These are phyloP conservation scores for Tricharina praecox DNA, from an alignment of 495 filamentous ascomycete genomes.

Conservation along the genomic window DNA sequence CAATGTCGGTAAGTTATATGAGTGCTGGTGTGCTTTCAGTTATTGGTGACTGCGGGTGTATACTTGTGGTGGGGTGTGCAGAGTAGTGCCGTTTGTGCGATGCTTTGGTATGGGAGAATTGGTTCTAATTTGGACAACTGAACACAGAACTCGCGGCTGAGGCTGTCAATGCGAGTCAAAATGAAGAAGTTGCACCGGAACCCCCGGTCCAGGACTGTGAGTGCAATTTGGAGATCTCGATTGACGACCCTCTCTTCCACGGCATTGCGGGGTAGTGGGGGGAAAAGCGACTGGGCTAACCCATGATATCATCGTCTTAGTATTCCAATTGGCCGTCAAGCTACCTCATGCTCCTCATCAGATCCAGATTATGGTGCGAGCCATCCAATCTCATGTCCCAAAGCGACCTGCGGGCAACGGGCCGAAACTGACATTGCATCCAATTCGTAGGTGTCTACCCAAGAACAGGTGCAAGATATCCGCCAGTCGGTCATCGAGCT, in stretches of 20 bases:
- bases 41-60: too few relatives aligned
- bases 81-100: too few relatives aligned
- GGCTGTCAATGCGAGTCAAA: background rate
- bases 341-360: slow-evolving; percentile 66
- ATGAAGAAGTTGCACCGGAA: slow-evolving; percentile 10
- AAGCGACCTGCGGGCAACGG: too few relatives aligned
- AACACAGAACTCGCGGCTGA: slow-evolving; percentile 5
- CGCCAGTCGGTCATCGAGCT: slow-evolving; percentile 90
- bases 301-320: slow-evolving; percentile 7
- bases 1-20: slow-evolving; percentile 5
- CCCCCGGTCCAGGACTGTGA: slow-evolving; percentile 19
- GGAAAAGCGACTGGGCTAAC: background rate
- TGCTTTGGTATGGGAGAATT: too few relatives aligned
- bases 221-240: slow-evolving; percentile 2
- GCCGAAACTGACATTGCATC: too few relatives aligned
- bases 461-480: slow-evolving; percentile 95
- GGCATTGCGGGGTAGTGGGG: slow-evolving; percentile 5
- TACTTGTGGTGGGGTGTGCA: too few relatives aligned
- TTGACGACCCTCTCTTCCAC: too few relatives aligned
- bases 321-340: slow-evolving; percentile 69
- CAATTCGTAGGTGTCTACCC: slow-evolving; percentile 63
- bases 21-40: too few relatives aligned
- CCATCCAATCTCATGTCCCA: too few relatives aligned
- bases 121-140: background rate
- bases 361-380: slow-evolving; percentile 63